phyloP scores from a whole-genome alignment of 805 yeast species.

The Blastobotrys robertii region DNA sequence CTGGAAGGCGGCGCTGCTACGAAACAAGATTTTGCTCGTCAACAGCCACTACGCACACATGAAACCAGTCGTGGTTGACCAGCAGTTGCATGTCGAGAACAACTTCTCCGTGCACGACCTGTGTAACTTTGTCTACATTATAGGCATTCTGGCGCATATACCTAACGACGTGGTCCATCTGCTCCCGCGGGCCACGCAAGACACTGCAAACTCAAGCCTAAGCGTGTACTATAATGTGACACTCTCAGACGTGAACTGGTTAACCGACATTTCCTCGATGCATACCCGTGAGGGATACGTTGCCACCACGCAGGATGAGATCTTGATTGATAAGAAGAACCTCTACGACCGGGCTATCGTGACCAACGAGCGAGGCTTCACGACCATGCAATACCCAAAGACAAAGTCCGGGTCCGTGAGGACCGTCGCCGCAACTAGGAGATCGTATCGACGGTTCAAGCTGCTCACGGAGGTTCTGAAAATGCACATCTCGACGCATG shows the following conservation, averaged over 20 bases:
- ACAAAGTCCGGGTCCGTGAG: neutral
- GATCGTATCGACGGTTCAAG: slow-evolving; percentile 20
- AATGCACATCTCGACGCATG: neutral
- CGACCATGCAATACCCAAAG: neutral
- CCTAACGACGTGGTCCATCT: neutral
- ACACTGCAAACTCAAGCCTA: no score
- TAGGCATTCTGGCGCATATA: slow-evolving; percentile 46
- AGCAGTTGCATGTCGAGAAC: slow-evolving; percentile 23
- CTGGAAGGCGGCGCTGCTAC: slow-evolving; percentile 52
- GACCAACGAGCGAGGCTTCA: neutral
- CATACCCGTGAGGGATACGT: slow-evolving; percentile 33
- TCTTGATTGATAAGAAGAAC: slow-evolving; percentile 43
- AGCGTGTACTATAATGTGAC: slow-evolving; percentile 41
- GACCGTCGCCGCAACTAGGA: slow-evolving; percentile 15
- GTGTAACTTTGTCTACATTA: slow-evolving; percentile 46
- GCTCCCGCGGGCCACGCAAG: neutral
- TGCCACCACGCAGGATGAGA: slow-evolving; percentile 60
- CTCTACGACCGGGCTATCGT: slow-evolving; percentile 39
- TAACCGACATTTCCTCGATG: slow-evolving; percentile 16
- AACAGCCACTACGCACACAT: slow-evolving; percentile 2
- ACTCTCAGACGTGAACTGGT: slow-evolving; percentile 43
- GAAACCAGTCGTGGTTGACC: slow-evolving; percentile 21
- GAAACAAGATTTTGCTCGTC: slow-evolving; percentile 44
- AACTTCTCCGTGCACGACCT: slow-evolving; percentile 21
- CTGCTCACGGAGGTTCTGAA: slow-evolving; percentile 14